Conservation (phyloP, 2,329 filamentous ascomycete genomes). For the Pleomassaria siparia region DNA sequence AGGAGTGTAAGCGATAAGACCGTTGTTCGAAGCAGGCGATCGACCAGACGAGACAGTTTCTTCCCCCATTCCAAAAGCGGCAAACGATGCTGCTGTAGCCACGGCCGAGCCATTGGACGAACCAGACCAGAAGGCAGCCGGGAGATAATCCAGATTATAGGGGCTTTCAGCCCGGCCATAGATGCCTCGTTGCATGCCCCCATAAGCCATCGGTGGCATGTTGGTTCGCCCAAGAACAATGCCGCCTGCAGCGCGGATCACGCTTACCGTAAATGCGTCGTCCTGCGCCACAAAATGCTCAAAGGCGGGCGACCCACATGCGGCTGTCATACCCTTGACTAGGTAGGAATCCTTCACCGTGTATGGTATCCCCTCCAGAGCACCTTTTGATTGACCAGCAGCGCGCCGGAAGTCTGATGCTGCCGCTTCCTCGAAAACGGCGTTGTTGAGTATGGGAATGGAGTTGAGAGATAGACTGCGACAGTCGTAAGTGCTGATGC, state of each 20-base stretch:
- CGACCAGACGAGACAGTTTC: conserved; percentile 59
- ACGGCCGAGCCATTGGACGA: conserved; percentile 58
- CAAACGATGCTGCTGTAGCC: conserved; percentile 53
- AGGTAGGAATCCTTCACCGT: conserved; percentile 62
- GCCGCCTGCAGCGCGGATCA: conserved; percentile 50
- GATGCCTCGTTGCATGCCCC: conserved; percentile 56
- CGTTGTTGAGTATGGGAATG: conserved; percentile 51
- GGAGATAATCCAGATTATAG: conserved; percentile 54
- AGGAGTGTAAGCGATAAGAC: conserved; percentile 56
- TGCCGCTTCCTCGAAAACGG: conserved; percentile 50
- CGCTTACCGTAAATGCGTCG: conserved; percentile 53
- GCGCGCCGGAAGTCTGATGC: conserved; percentile 51
- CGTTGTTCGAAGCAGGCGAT: conserved; percentile 58
- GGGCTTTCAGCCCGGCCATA: conserved; percentile 58
- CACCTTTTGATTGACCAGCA: conserved; percentile 37
- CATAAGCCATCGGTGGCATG: conserved; percentile 59
- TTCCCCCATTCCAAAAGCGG: conserved; percentile 53
- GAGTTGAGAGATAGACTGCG: conserved; percentile 48
- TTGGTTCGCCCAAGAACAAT: conserved; percentile 57
- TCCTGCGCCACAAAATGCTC: conserved; percentile 49
- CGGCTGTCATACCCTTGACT: conserved; percentile 55
- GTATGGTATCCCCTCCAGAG: conserved; percentile 59
- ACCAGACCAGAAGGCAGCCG: conserved; percentile 56
- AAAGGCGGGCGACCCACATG: conserved; percentile 57
- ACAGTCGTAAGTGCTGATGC: conserved; percentile 52